phyloP scores from a whole-genome alignment of 1,284 basidiomycete genomes.

The Apiotrichum montevideense region DNA sequence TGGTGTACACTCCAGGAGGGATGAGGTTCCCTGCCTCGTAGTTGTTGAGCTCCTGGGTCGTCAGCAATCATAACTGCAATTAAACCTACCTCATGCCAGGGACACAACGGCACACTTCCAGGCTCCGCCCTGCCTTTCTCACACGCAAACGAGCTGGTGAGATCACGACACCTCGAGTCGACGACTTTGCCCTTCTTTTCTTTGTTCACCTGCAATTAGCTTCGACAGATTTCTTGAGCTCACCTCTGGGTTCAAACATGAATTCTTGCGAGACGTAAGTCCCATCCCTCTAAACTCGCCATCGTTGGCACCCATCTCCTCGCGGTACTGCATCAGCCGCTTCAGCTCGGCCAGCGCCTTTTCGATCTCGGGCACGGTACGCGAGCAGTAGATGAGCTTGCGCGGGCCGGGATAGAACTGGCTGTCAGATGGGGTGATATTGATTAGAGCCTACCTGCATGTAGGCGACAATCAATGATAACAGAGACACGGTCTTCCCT shows the following conservation, averaged over 20 bases:
- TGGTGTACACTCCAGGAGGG: conserved; percentile 83
- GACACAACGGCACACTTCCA: conserved; percentile 85
- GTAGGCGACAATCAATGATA: conserved; percentile 95
- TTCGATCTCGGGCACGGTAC: conserved; percentile 99
- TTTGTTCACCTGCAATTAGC: conserved; percentile 63
- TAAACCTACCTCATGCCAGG: conserved; percentile 81
- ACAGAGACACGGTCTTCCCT: conserved; percentile 94
- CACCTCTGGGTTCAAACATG: conserved; percentile 93
- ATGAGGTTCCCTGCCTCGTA: conserved; percentile 79
- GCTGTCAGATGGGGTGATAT: no score
- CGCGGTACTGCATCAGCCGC: conserved; percentile 86
- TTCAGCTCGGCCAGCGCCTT: conserved; percentile 89
- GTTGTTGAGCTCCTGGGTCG: conserved; percentile 60
- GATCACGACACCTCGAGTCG: conserved; percentile 91
- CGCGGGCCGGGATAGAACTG: conserved; percentile 86
- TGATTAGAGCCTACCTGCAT: conserved; percentile 65
- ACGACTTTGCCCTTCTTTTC: conserved; percentile 98
- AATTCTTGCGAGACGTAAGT: conserved; percentile 89
- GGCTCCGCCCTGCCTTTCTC: conserved; percentile 83
- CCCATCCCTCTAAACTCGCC: conserved; percentile 81
- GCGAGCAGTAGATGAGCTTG: conserved; percentile 98
- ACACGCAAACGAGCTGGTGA: conserved; percentile 79
- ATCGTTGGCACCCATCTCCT: conserved; percentile 69
- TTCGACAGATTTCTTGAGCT: conserved; percentile 24
- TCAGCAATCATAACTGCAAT: conserved; percentile 1